Base-by-base conservation (phyloP, 106 monocot genomes). In the Dendrobium huoshanense region DNA sequence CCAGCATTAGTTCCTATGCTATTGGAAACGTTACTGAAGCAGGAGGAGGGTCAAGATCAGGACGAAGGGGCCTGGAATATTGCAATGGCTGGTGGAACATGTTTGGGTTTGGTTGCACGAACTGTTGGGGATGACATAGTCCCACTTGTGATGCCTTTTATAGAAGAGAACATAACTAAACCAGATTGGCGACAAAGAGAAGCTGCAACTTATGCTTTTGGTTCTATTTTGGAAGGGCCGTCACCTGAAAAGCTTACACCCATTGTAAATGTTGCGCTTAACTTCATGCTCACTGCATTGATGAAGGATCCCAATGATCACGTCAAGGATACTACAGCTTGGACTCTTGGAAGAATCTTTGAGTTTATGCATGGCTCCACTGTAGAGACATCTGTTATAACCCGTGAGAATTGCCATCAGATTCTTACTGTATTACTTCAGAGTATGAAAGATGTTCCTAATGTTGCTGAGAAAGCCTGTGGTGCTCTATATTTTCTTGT, bases 371-470 rank as follows among this genome's bases (percentile, higher is more conserved):
- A 97, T 82, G 92, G 92, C 5, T 89, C 95, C 16, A 83, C 85
- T 56, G 79, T 90, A 54, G 88, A 85, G 56, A 78, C 88, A 48
- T 81, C 88, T 22, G 80, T 96, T 18, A 92, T 96, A 78, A 92
- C 90, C 20, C 54, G 58, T 49, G 91, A 92, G 22, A 97, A 94
- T 75, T 94, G 94, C 68, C 92, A 89, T 33, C 90, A 97, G 75
- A 94, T 97, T 72, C 91, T 97, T 22, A 92, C 89, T 17, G 97
- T 97, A 15, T 78, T 97, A 33, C 92, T 97, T 47, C 94, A 94
- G 56, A 92, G 97, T 86, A 97, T 97, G 90, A 92, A 94, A 72
- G 97, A 97, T 89, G 97, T 89, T n/a, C 97, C 97, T 42, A 97
- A 94, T 87, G 97, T 97, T 55, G 97, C 97, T 83, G 97, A 94